Evolutionary conservation across 2,329 filamentous ascomycete species (phyloP), one percentile per base, ranked within the genome.

Genomic region (Microsporum canis): DNA sequence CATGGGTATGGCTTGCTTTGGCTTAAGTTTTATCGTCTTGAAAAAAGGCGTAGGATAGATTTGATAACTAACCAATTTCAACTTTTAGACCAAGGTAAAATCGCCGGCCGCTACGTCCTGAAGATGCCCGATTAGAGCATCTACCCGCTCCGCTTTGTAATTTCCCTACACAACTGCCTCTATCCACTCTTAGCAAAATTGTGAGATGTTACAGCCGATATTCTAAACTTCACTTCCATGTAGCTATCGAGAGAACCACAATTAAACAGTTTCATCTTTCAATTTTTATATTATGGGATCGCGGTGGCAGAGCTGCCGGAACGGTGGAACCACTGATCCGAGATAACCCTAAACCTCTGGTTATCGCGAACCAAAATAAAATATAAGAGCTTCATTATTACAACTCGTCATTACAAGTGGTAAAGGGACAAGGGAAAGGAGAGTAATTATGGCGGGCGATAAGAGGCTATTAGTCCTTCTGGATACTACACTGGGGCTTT

Each of bases 21-120:
- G 5, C 5, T 36, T 10, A 5, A 36, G 34, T 36, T 5, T 36
- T 6, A 5, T 36, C 10, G 34, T 23, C 17, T 23, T 23, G 17
- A 23, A 23, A 23, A 23, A 23, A 23, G 17, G 17, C 17, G 34
- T 36, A 36, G 5, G 34, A 5, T 36, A 10, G 10, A 36, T 36
- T 6, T 36, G 5, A 10, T 71, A 65, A 71, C 62, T 36, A 5
- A 2, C 34, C 31, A 5, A 17, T 31, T 5, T 17, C 7, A 14
- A 14, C 8, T 8, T 33, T 65, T 59, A 74, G 72, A 71, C 45
- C 66, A 75, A 68, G 71, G 71, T 58, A 75, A 76, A 62, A 73
- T 77, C 61, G 70, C 72, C 7, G 75, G 75, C 31, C 72, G 75
- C 49, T 76, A 76, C 59, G 75, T 77, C n/a, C 70, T 77, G 34